Conservation (phyloP, 306 rosid species). For the Medicago arabica region DNA sequence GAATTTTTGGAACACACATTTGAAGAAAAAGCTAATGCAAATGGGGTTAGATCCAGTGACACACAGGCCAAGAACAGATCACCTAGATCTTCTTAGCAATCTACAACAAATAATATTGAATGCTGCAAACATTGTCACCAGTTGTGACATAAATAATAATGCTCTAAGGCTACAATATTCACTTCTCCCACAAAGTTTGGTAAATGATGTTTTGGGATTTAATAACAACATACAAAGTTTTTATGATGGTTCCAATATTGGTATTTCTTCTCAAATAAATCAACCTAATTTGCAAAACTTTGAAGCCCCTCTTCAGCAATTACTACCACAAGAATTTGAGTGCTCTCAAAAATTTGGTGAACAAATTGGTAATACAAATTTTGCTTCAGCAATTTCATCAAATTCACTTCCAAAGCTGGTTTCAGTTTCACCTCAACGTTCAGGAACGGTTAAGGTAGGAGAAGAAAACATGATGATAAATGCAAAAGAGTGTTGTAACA, state of each 20-base stretch:
- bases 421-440: conserved; percentile 54
- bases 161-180: conserved; percentile 41
- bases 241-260: conserved; percentile 34
- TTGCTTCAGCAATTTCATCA: background rate
- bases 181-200: conserved; percentile 28
- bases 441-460: conserved; percentile 23
- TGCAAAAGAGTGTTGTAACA: conserved; percentile 35
- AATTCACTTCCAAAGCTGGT: conserved; percentile 59
- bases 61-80: conserved; percentile 69
- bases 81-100: conserved; percentile 49
- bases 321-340: conserved; percentile 6
- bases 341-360: conserved; percentile 7
- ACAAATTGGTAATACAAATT: conserved; percentile 20
- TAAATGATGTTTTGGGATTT: conserved; percentile 42
- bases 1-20: conserved; percentile 84
- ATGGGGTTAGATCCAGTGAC: conserved; percentile 86
- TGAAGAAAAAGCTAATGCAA: conserved; percentile 75
- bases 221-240: conserved; percentile 35
- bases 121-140: conserved; percentile 49
- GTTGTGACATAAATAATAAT: conserved; percentile 50
- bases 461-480: conserved; percentile 29
- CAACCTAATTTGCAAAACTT: conserved; percentile 42
- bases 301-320: conserved; percentile 34
- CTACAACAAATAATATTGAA: conserved; percentile 62
- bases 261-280: conserved; percentile 43